Evolutionary conservation across 441 rosid species (phyloP), one percentile per base, ranked within the genome.

Genomic region (Syzygium syzygioides): DNA sequence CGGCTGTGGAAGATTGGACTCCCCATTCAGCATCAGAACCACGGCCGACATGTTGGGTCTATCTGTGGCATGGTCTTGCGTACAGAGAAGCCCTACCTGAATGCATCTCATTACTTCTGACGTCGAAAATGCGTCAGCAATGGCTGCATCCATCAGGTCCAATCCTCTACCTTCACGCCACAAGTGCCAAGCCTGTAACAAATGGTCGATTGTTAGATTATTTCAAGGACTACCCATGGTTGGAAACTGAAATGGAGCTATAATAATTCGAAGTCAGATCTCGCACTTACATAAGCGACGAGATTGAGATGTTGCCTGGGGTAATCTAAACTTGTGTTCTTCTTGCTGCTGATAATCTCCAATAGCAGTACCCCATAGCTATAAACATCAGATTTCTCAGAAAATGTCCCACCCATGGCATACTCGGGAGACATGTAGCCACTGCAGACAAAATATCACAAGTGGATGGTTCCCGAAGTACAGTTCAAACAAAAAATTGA

Each of bases 341-440:
- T 88, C 41, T 26, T 88, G 23, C 89, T 9, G 41, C 89, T 60
- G 1, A 88, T 26, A 37, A 60, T 59, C 79, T 88, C 89, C 26
- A 88, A 53, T 32, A 88, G 12, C 41, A 88, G 17, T 30, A 88
- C 89, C 26, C 89, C 87, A 28, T 84, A 88, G 80, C 87, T 88
- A 56, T 88, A 17, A 37, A 88, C 87, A 48, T 88, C 89, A 0
- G 89, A 88, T 50, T 88, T 88, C 89, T 84, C 66, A 23, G 66
- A 88, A 37, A 84, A 88, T 60, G 62, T 26, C 56, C 89, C 87
- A 14, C 55, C 84, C 34, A 88, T 88, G 30, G 86, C 89, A 88
- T 88, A 88, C 37, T 88, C 64, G 4, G 89, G 89, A 59, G 87
- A 59, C 89, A 84, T 88, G 15, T 88, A 88, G 30, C 89, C 64